phyloP scores from a whole-genome alignment of 371 early-diverging fungal genomes.

The Lichtheimia ramosa region DNA sequence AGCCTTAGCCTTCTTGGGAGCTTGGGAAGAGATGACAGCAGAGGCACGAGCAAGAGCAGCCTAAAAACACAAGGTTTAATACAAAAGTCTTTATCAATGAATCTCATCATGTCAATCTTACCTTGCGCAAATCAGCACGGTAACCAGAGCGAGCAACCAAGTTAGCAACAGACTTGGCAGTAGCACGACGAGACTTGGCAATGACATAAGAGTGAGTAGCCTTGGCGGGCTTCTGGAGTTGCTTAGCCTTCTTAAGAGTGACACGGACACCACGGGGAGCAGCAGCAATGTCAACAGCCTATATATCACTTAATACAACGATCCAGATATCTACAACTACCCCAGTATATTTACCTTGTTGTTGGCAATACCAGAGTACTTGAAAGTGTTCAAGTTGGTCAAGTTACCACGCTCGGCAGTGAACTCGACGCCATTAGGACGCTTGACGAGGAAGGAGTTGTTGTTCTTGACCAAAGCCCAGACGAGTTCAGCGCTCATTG shows the following conservation, averaged over 20 bases:
- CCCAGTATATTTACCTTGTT: conserved; percentile 64
- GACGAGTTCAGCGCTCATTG: conserved; percentile 70
- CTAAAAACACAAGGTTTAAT: conserved; percentile 25
- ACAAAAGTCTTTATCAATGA: too few species aligned
- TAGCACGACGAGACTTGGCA: conserved; percentile 65
- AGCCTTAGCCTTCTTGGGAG: conserved; percentile 57
- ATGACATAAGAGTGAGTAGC: conserved; percentile 56
- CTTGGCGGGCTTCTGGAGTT: conserved; percentile 60
- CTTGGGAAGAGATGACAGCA: conserved; percentile 67
- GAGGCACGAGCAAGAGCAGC: conserved; percentile 84
- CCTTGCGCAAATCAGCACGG: conserved; percentile 81
- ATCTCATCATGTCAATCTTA: too few species aligned
- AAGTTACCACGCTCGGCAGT: conserved; percentile 84
- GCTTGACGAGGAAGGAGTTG: conserved; percentile 88
- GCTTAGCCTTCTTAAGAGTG: conserved; percentile 63
- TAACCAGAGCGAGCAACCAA: conserved; percentile 63
- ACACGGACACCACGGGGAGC: conserved; percentile 69
- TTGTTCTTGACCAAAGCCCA: conserved; percentile 87
- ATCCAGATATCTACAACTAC: too few species aligned
- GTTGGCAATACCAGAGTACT: conserved; percentile 86
- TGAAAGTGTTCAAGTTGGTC: conserved; percentile 81
- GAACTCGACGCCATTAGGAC: conserved; percentile 74
- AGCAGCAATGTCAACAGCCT: conserved; percentile 67
- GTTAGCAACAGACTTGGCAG: conserved; percentile 73
- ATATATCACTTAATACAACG: too few species aligned